Conservation (phyloP, 169 alveolate genomes). For the Perkinsus chesapeaki region DNA sequence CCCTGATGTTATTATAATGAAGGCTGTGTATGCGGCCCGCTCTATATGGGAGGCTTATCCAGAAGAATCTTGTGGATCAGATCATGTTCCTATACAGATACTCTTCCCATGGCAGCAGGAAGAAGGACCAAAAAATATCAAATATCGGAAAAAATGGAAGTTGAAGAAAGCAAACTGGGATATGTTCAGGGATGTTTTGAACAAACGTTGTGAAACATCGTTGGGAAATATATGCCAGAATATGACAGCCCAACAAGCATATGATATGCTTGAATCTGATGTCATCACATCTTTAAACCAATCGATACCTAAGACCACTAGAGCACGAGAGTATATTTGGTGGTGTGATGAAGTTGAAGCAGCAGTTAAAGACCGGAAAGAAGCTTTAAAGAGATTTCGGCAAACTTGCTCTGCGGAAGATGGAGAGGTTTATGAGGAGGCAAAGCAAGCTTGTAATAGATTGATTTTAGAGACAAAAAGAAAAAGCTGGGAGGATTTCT, state of each 20-base stretch:
- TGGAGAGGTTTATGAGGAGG: background rate
- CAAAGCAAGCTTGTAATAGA: background rate
- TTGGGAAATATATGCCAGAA: background rate
- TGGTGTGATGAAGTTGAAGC: no score
- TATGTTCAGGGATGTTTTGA: background rate
- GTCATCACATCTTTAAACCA: background rate
- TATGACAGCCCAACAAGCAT: background rate
- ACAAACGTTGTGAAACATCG: background rate
- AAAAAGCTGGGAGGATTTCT: background rate
- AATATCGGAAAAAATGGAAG: background rate
- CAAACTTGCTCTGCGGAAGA: background rate
- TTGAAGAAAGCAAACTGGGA: background rate
- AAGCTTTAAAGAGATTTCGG: no score
- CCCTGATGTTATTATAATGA: background rate
- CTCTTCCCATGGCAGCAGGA: background rate
- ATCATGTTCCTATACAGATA: background rate
- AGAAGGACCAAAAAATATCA: background rate
- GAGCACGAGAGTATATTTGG: background rate
- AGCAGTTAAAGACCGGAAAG: no score
- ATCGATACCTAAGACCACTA: background rate
- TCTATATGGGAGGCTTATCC: background rate
- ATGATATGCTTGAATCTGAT: background rate
- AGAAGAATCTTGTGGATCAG: background rate
- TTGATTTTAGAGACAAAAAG: background rate
- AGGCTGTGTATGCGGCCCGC: background rate